Evolutionary conservation across 306 rosid genomes (phyloP), one percentile per base, ranked within the genome.

Genomic region (Quercus aquifolioides): DNA sequence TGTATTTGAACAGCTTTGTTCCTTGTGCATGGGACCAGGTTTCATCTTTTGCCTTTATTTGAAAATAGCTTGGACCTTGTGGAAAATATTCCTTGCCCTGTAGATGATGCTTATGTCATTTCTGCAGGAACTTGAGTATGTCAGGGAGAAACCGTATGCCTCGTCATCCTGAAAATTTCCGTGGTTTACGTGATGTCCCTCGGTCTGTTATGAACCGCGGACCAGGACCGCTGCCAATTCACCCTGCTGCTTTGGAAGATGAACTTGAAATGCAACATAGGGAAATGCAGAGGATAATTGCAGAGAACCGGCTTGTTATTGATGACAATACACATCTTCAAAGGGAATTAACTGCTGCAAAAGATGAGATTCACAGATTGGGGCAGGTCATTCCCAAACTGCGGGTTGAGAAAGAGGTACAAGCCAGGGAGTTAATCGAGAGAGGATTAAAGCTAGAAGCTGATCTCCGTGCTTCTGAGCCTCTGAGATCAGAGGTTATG

Each of bases 311-410:
- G 14, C 52, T 71, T 60, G 85, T 86, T 18, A 76, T 86, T 68
- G 87, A 86, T 20, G 90, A 89, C 25, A 84, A 86, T 70, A 84
- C 84, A 5, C 68, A 78, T 73, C 87, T 89, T 69, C 92, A 82
- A 58, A 72, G 82, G 78, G 87, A 86, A 57, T 64, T 86, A 46
- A 56, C 79, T 11, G 86, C 83, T 75, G 88, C 87, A 6, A 89
- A 86, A 78, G 87, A 84, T 26, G 88, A 89, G 69, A 80, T 84
- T 71, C 85, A 78, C 62, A 77, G 83, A 75, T 60, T 89, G 78
- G 81, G 76, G 65, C 72, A 79, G 80, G 70, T 79, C 69, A 78
- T 89, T 38, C 82, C 87, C 59, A 78, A 79, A 67, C 25, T 86
- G 26, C 73, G 28, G 23, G 85, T 81, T 6, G 85, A 86, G 71